Conservation (phyloP, 1,284 basidiomycete species). For the Cerioporus squamosus region DNA sequence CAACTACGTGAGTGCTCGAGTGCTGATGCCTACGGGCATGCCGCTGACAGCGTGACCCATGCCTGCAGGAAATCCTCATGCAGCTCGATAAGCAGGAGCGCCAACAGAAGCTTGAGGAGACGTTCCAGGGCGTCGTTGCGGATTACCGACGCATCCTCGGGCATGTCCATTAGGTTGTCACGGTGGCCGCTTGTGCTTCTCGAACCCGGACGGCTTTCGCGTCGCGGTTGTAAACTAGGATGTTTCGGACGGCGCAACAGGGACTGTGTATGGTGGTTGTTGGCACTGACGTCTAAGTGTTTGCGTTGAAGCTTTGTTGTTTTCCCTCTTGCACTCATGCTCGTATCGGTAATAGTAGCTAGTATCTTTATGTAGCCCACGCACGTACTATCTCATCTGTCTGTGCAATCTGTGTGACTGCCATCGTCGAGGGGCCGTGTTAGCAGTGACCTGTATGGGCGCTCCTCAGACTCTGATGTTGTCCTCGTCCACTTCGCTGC, state of each 20-base stretch:
- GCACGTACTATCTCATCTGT: background rate
- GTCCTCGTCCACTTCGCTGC: no score
- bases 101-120: slow-evolving; percentile 90
- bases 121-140: slow-evolving; percentile 85
- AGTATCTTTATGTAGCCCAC: slow-evolving; percentile 22
- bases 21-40: no score
- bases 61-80: slow-evolving; percentile 77
- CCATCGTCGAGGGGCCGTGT: no score
- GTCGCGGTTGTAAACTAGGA: background rate
- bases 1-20: slow-evolving; percentile 80
- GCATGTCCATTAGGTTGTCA: slow-evolving; percentile 35
- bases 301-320: background rate
- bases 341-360: slow-evolving; percentile 17
- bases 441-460: background rate
- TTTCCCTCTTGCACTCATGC: background rate
- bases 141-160: slow-evolving; percentile 87
- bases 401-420: background rate
- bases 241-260: background rate
- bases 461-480: no score
- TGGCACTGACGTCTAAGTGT: background rate
- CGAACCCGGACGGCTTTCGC: background rate
- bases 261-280: background rate
- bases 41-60: background rate
- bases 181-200: background rate
- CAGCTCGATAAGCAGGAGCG: slow-evolving; percentile 88